Conservation (phyloP, 2,329 filamentous ascomycete species). For the Colletotrichum costaricense region DNA sequence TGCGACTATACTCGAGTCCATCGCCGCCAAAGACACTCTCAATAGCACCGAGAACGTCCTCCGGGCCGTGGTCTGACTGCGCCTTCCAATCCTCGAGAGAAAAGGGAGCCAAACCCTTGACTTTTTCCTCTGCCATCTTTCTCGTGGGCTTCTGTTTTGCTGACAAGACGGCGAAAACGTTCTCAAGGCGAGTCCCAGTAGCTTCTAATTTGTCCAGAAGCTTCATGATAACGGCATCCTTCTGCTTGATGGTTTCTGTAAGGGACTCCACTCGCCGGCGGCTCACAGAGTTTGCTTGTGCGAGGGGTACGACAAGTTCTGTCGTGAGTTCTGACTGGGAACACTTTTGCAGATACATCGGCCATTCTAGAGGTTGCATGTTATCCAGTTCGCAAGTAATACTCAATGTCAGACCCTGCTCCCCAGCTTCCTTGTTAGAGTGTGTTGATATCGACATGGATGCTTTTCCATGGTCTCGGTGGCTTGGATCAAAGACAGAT, state of each 20-base stretch:
- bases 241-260: conserved; percentile 55
- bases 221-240: conserved; percentile 62
- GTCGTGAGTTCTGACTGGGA: conserved; percentile 55
- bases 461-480: conserved; percentile 55
- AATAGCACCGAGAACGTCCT: conserved; percentile 52
- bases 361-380: conserved; percentile 74
- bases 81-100: conserved; percentile 52
- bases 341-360: conserved; percentile 64
- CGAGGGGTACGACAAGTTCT: conserved; percentile 63
- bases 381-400: conserved; percentile 73
- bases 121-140: conserved; percentile 56
- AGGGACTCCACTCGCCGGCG: conserved; percentile 56
- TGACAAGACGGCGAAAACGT: conserved; percentile 63
- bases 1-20: conserved; percentile 45
- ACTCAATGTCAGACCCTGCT: conserved; percentile 60
- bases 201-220: conserved; percentile 66
- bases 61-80: conserved; percentile 38
- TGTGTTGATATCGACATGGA: conserved; percentile 54
- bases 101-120: conserved; percentile 65
- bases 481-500: conserved; percentile 60
- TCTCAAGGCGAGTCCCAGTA: conserved; percentile 62
- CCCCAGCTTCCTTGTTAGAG: conserved; percentile 47
- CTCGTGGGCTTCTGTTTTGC: conserved; percentile 58
- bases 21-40: conserved; percentile 52
- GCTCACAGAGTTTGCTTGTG: conserved; percentile 57